Evolutionary conservation across 2,329 filamentous ascomycete genomes (phyloP).

Genomic region (Calycina marina): DNA sequence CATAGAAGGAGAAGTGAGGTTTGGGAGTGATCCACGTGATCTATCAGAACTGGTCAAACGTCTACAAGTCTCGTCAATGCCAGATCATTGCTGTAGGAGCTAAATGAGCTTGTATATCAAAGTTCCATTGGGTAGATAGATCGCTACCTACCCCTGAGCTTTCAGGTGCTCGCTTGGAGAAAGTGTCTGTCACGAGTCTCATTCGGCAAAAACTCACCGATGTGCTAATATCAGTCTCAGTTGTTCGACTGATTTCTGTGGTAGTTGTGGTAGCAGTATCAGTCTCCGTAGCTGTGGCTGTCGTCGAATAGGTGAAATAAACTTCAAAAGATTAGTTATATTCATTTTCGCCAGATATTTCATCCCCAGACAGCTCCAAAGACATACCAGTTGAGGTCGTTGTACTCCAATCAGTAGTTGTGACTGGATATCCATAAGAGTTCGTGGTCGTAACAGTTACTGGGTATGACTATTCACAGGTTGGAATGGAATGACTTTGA

Average conservation of each 20-base stretch:
- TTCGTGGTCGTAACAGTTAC: slow-evolving; percentile 10
- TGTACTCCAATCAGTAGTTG: slow-evolving; percentile 8
- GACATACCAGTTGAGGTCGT: slow-evolving; percentile 1
- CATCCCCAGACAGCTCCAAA: background rate
- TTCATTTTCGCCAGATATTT: background rate
- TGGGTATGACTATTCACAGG: slow-evolving; percentile 6
- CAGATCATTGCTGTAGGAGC: too few species aligned
- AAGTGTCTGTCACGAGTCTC: too few species aligned
- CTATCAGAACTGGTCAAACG: too few species aligned
- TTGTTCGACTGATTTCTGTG: slow-evolving; percentile 1
- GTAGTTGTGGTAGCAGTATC: slow-evolving; percentile 1
- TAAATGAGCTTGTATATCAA: too few species aligned
- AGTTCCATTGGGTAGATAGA: too few species aligned
- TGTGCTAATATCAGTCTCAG: slow-evolving; percentile 1
- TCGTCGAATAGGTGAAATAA: slow-evolving; percentile 1
- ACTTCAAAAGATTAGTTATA: background rate
- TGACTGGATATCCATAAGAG: slow-evolving; percentile 10
- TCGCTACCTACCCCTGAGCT: too few species aligned
- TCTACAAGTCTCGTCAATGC: too few species aligned
- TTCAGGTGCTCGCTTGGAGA: too few species aligned
- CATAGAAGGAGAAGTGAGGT: background rate
- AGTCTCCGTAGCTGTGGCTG: background rate
- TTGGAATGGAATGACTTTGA: background rate
- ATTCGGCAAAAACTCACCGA: background rate
- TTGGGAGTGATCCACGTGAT: background rate